phyloP scores from a whole-genome alignment of 768 basidiomycete genomes.

The Rhizopogon rudus region DNA sequence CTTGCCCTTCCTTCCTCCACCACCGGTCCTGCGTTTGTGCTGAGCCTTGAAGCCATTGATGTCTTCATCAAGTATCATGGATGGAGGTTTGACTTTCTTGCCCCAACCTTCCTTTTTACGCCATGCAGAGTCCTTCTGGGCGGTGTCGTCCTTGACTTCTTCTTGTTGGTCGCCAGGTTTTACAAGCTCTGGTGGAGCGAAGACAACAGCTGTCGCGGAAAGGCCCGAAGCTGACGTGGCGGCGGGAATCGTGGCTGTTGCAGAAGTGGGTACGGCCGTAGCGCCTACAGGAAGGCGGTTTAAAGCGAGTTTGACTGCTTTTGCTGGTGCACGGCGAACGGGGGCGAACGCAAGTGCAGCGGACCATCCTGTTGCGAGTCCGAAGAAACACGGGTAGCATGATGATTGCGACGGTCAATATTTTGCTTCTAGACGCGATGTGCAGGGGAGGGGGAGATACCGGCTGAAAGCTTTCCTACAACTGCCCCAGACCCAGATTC shows the following conservation, averaged over 20 bases:
- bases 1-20: conserved; percentile 47
- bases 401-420: conserved; percentile 32
- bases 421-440: conserved; percentile 29
- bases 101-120: conserved; percentile 66
- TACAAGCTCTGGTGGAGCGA: conserved; percentile 61
- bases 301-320: conserved; percentile 35
- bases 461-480: conserved; percentile 48
- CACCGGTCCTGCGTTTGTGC: conserved; percentile 50
- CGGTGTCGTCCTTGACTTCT: conserved; percentile 22
- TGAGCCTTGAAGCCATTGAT: conserved; percentile 74
- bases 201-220: conserved; percentile 61
- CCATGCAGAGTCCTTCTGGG: conserved; percentile 28
- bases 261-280: conserved; percentile 33
- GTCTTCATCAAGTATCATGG: conserved; percentile 87
- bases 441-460: conserved; percentile 45
- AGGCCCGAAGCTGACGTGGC: conserved; percentile 26
- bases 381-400: conserved; percentile 18
- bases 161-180: conserved; percentile 19
- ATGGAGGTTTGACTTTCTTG: conserved; percentile 85
- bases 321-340: conserved; percentile 57
- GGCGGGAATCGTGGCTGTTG: conserved; percentile 15
- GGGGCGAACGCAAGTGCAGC: conserved; percentile 88
- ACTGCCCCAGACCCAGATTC: conserved; percentile 27
- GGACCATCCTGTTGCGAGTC: conserved; percentile 67
- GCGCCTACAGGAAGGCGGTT: conserved; percentile 52